A percentile compares a stretch with the other conserved stretches of the same genome.
phyloP scores from a whole-genome alignment of 371 early-diverging fungal species.

The Circinella minor region DNA sequence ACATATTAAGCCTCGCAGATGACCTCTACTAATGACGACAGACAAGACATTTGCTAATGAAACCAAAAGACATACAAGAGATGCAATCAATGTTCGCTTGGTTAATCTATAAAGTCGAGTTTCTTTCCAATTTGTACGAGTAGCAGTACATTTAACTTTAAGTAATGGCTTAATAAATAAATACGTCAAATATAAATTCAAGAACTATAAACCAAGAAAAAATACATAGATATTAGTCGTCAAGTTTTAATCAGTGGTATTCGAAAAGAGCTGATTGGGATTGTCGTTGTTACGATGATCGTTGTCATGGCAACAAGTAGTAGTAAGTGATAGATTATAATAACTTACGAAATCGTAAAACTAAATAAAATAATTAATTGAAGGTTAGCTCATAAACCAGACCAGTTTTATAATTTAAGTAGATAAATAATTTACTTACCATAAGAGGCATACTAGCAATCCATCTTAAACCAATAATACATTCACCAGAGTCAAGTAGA shows the following conservation, averaged over 20 bases:
- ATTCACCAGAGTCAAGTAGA: conserved; percentile 44
- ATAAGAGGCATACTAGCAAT: conserved; percentile 55
- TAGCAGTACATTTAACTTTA: conserved; percentile 31
- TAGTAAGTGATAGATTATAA: not conserved
- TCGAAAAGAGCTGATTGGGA: not conserved
- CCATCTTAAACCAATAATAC: conserved; percentile 53
- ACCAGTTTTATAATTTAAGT: not conserved
- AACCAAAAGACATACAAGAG: conserved; percentile 51
- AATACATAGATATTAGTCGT: not conserved
- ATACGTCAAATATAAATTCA: conserved; percentile 51
- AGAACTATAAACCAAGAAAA: conserved; percentile 16
- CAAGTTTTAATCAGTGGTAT: not conserved
- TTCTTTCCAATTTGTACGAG: conserved; percentile 39
- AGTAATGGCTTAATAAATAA: conserved; percentile 52
- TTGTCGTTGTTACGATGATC: too few species aligned
- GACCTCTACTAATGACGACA: conserved; percentile 49
- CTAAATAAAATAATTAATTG: conserved; percentile 14
- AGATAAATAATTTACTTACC: conserved; percentile 23
- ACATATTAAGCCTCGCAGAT: conserved; percentile 57
- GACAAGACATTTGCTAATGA: conserved; percentile 52
- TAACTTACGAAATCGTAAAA: conserved; percentile 45
- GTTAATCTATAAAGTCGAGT: conserved; percentile 51
- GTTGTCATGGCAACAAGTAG: too few species aligned
- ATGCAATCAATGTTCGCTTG: conserved; percentile 53
- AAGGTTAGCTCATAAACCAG: too few species aligned